Percentiles rank a stretch among this genome's conserved stretches.
Evolutionary conservation across 768 basidiomycete species (phyloP).

Genomic region (Mycena vitilis): DNA sequence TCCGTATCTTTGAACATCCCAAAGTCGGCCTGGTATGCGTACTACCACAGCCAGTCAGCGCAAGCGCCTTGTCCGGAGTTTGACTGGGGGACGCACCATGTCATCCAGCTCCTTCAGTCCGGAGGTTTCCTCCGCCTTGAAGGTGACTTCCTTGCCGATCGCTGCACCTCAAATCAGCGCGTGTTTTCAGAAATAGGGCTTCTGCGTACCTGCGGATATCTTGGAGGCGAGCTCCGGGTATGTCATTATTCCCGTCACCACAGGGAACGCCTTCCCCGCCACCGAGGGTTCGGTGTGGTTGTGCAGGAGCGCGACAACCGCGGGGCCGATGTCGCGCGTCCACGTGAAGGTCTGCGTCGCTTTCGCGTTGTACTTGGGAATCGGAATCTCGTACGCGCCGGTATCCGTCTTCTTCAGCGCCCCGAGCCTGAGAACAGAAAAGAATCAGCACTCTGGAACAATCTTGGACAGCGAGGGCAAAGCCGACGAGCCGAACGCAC

Average conservation of each 20-base stretch:
- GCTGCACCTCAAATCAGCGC: constrained; percentile 6
- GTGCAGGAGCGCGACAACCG: constrained; percentile 30
- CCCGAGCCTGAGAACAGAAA: not conserved
- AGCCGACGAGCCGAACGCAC: not conserved
- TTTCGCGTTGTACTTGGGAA: constrained; percentile 15
- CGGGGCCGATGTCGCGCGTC: constrained; percentile 28
- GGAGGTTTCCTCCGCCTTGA: constrained; percentile 8
- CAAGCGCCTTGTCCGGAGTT: not conserved
- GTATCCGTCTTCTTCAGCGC: constrained; percentile 12
- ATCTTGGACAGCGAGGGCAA: not conserved
- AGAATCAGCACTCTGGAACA: not conserved
- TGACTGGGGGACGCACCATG: constrained; percentile 20
- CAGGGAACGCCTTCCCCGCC: constrained; percentile 28
- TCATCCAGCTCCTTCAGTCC: constrained; percentile 32
- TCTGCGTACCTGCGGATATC: constrained; percentile 31
- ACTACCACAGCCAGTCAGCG: constrained; percentile 6
- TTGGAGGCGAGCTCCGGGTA: constrained; percentile 27
- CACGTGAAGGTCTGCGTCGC: constrained; percentile 28
- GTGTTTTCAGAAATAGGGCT: not conserved
- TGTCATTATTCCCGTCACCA: constrained; percentile 22
- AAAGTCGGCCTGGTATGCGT: constrained; percentile 25
- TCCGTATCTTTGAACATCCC: constrained; percentile 23
- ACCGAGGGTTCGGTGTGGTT: constrained; percentile 26
- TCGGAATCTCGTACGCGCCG: constrained; percentile 12
- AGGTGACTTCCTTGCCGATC: constrained; percentile 25